Conservation (phyloP, 306 rosid species). For the Argentina anserina region DNA sequence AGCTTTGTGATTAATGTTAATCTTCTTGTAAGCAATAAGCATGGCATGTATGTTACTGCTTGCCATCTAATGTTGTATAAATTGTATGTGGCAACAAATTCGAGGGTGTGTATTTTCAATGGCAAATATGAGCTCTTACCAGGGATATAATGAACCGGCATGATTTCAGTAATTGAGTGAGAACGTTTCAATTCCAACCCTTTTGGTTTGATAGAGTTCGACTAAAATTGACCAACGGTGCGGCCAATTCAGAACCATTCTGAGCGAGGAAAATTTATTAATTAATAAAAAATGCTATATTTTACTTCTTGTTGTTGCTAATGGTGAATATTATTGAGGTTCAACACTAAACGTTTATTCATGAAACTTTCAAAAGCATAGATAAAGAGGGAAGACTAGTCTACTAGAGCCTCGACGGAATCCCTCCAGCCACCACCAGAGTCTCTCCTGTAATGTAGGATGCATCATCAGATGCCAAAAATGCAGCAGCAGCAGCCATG, state of each 20-base stretch:
- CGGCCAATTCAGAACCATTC: background rate
- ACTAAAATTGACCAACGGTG: background rate
- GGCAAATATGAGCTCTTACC: background rate
- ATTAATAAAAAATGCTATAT: background rate
- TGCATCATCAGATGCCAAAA: slow-evolving; percentile 89
- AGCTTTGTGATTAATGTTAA: slow-evolving; percentile 8
- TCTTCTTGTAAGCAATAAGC: background rate
- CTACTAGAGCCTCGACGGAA: slow-evolving; percentile 73
- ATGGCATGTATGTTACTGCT: slow-evolving; percentile 15
- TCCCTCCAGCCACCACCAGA: slow-evolving; percentile 88
- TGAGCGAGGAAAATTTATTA: background rate
- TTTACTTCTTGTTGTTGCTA: background rate
- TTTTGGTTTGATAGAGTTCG: background rate
- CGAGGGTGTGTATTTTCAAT: background rate
- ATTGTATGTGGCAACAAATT: background rate
- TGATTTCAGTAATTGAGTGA: background rate
- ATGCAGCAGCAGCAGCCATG: slow-evolving; percentile 86
- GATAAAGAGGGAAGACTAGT: slow-evolving; percentile 10
- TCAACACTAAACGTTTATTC: background rate
- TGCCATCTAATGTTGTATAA: background rate
- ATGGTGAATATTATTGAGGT: background rate
- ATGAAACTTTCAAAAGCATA: background rate
- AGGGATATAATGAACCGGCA: background rate
- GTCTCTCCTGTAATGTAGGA: slow-evolving; percentile 96
- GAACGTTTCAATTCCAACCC: background rate